These are phyloP conservation scores for Funneliformis mosseae DNA, from an alignment of 192 early-diverging fungal genomes.

Conservation along the genomic window DNA sequence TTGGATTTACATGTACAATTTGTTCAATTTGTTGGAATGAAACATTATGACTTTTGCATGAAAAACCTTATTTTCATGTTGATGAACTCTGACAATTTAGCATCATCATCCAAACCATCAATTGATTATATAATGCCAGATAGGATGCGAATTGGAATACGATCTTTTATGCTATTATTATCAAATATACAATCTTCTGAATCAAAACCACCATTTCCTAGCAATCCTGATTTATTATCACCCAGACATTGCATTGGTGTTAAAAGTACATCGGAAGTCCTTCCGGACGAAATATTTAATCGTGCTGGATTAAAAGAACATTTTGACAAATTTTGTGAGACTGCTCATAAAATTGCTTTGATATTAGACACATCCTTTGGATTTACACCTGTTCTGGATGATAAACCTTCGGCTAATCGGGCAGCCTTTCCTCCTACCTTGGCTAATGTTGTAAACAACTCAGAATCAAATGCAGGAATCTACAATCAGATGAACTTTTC, in stretches of 20 bases:
- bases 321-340: constrained; percentile 68
- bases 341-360: constrained; percentile 59
- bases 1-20: constrained; percentile 72
- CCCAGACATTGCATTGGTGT: constrained; percentile 32
- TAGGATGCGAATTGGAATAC: constrained; percentile 72
- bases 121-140: constrained; percentile 65
- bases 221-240: constrained; percentile 44
- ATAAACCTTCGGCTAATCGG: constrained; percentile 48
- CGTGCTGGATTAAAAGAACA: constrained; percentile 67
- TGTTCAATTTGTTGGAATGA: constrained; percentile 66
- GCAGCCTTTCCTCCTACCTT: neutral
- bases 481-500: constrained; percentile 54
- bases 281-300: constrained; percentile 54
- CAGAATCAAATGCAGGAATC: constrained; percentile 46
- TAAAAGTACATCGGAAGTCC: constrained; percentile 41
- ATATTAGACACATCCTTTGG: constrained; percentile 60
- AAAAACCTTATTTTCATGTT: constrained; percentile 68
- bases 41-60: constrained; percentile 67
- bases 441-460: constrained; percentile 1
- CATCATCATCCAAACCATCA: constrained; percentile 43
- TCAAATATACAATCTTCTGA: constrained; percentile 65
- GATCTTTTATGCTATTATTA: constrained; percentile 74
- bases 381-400: constrained; percentile 50
- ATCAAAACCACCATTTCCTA: constrained; percentile 51
- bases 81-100: constrained; percentile 60